Conservation (phyloP, 352 stramenopile genomes). For the Globisporangium radiosum region DNA sequence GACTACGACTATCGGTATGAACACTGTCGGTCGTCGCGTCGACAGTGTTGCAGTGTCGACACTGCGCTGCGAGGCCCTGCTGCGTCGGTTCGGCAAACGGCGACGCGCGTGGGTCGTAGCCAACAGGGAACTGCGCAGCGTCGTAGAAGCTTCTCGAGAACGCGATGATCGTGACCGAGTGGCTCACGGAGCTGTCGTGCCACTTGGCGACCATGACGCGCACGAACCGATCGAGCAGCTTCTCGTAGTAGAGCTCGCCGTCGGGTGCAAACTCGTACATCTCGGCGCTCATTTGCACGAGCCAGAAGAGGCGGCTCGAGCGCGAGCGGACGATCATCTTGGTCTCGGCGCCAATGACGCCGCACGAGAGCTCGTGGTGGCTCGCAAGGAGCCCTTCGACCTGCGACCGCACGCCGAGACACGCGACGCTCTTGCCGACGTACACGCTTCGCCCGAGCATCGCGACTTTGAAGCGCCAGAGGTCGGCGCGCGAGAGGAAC, state of each 20-base stretch:
- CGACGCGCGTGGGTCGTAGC: constrained; percentile 32
- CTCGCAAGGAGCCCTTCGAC: constrained; percentile 86
- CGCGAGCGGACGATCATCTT: constrained; percentile 95
- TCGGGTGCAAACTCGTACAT: constrained; percentile 91
- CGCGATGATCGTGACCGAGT: constrained; percentile 90
- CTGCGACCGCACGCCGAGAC: constrained; percentile 78
- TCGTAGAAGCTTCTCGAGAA: constrained; percentile 89
- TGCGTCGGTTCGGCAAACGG: constrained; percentile 42
- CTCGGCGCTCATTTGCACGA: constrained; percentile 95
- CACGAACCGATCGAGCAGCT: constrained; percentile 78
- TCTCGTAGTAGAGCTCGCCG: constrained; percentile 89
- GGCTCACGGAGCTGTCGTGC: constrained; percentile 77
- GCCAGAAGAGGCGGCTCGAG: constrained; percentile 95
- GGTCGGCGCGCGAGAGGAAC: constrained; percentile 86
- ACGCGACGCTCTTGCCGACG: constrained; percentile 61
- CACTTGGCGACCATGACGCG: constrained; percentile 77
- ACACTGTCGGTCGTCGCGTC: no score
- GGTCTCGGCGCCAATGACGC: constrained; percentile 93
- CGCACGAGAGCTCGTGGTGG: constrained; percentile 70
- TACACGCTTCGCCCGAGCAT: constrained; percentile 74
- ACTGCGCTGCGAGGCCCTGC: constrained; percentile 28
- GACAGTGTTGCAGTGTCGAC: background rate
- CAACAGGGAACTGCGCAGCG: constrained; percentile 51
- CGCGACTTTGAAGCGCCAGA: constrained; percentile 86
- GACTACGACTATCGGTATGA: no score